phyloP scores from a whole-genome alignment of 108 stramenopile genomes.

The Licmophora abbreviata region DNA sequence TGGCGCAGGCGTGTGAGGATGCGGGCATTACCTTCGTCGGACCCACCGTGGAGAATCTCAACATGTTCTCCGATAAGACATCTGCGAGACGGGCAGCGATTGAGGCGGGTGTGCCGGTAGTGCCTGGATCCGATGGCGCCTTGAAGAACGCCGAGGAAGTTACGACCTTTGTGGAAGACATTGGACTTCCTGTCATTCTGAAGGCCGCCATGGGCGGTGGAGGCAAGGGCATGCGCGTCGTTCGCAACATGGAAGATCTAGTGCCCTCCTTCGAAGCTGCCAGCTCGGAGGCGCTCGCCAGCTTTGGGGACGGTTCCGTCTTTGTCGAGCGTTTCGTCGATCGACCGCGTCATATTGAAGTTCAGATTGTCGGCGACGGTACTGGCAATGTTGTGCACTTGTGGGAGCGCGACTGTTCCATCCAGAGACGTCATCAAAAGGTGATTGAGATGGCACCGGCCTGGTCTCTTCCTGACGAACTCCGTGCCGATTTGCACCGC shows the following conservation, averaged over 20 bases:
- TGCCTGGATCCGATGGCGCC: conserved; percentile 76
- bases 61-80: conserved; percentile 84
- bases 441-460: conserved; percentile 97
- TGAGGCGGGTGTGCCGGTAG: conserved; percentile 69
- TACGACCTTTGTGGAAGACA: conserved; percentile 45
- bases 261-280: conserved; percentile 56
- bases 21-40: conserved; percentile 84
- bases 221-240: conserved; percentile 92
- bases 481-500: conserved; percentile 65
- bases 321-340: conserved; percentile 82
- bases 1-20: conserved; percentile 62
- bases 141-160: conserved; percentile 28
- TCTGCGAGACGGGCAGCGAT: conserved; percentile 72
- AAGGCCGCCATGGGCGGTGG: conserved; percentile 88
- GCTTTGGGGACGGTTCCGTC: conserved; percentile 77
- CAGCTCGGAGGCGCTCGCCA: conserved; percentile 58
- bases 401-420: conserved; percentile 89
- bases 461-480: conserved; percentile 57
- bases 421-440: conserved; percentile 96
- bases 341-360: conserved; percentile 91
- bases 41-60: conserved; percentile 72
- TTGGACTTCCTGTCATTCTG: conserved; percentile 87
- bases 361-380: conserved; percentile 92
- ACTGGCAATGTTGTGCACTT: conserved; percentile 91
- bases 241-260: conserved; percentile 51